These are phyloP conservation scores for Penicillium coffeae DNA, from an alignment of 495 filamentous ascomycete genomes.

Conservation along the genomic window DNA sequence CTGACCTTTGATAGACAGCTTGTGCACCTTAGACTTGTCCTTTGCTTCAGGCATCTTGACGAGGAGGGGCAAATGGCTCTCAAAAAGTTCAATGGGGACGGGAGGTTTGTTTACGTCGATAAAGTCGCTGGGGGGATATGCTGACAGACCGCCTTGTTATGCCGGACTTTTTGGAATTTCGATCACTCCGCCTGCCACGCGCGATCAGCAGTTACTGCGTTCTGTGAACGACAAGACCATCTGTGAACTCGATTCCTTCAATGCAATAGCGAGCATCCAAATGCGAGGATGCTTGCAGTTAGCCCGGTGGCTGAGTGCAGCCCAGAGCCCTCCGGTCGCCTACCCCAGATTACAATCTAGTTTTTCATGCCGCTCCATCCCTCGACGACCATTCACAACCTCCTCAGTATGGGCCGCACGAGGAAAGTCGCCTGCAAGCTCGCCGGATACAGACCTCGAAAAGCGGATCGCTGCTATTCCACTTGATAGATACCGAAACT, in stretches of 20 bases:
- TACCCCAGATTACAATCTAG: slow-evolving; percentile 32
- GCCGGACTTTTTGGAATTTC: neutral
- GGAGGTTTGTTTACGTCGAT: slow-evolving; percentile 33
- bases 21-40: slow-evolving; percentile 90
- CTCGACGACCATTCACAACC: slow-evolving; percentile 37
- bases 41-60: slow-evolving; percentile 52
- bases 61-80: neutral
- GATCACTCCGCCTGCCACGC: slow-evolving; percentile 27
- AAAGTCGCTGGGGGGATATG: neutral
- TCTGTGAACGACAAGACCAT: no score
- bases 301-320: slow-evolving; percentile 49
- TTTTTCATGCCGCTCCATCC: slow-evolving; percentile 15
- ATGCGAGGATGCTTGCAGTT: slow-evolving; percentile 57
- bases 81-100: slow-evolving; percentile 10
- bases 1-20: slow-evolving; percentile 83
- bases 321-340: slow-evolving; percentile 34
- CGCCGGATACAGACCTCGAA: slow-evolving; percentile 59
- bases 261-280: slow-evolving; percentile 41
- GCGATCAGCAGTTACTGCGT: no score
- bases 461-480: slow-evolving; percentile 81
- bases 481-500: slow-evolving; percentile 85
- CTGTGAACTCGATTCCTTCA: slow-evolving; percentile 19
- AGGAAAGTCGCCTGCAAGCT: slow-evolving; percentile 20
- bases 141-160: neutral
- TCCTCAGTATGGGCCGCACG: slow-evolving; percentile 34